phyloP scores from a whole-genome alignment of 345 rosid genomes.

The Bruguiera sexangula region DNA sequence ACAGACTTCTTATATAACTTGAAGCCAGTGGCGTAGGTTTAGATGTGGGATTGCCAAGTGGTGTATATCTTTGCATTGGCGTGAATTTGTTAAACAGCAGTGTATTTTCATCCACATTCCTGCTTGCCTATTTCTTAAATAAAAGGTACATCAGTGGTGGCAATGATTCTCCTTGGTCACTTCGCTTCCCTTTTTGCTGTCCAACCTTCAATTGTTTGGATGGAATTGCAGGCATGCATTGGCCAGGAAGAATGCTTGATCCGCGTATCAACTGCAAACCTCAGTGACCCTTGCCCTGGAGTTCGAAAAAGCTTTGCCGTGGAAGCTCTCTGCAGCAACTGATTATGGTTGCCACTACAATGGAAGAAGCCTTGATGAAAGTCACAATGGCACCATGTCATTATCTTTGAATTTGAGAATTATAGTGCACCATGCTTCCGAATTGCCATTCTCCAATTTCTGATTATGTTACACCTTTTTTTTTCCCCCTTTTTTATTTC shows the following conservation, averaged over 20 bases:
- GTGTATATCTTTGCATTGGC: not conserved
- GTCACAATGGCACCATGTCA: slow-evolving; percentile 38
- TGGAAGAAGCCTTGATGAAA: not conserved
- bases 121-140: not conserved
- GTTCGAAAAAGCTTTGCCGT: slow-evolving; percentile 41
- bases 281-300: slow-evolving; percentile 50
- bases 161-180: too few species aligned
- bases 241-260: slow-evolving; percentile 49
- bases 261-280: slow-evolving; percentile 33
- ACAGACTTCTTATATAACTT: not conserved
- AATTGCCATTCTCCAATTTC: too few species aligned
- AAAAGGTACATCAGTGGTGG: too few species aligned
- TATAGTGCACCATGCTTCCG: too few species aligned
- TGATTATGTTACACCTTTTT: too few species aligned
- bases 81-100: not conserved
- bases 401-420: too few species aligned
- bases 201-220: slow-evolving; percentile 9
- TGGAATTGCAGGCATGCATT: slow-evolving; percentile 47
- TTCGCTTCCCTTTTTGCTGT: too few species aligned
- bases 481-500: too few species aligned
- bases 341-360: slow-evolving; percentile 1
- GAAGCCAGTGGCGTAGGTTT: not conserved
- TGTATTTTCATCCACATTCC: not conserved
- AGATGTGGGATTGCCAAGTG: too few species aligned
- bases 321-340: slow-evolving; percentile 44